Conservation (phyloP, 202 grass and related monocot genomes). For the Hordeum pubiflorum region DNA sequence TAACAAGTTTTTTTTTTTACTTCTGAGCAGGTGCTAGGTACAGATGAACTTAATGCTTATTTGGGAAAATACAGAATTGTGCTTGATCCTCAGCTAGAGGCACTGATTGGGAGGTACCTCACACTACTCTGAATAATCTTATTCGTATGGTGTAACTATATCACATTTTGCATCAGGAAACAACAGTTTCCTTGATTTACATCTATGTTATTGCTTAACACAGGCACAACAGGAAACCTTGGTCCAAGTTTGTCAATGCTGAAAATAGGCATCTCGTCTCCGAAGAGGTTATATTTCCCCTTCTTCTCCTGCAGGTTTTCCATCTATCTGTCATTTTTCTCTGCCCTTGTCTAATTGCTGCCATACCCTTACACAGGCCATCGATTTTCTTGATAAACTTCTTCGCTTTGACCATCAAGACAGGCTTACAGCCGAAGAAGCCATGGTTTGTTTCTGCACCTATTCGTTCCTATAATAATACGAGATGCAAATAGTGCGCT, state of each 20-base stretch:
- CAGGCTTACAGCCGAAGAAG: constrained; percentile 56
- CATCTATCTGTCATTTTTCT: not conserved
- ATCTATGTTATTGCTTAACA: not conserved
- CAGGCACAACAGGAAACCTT: constrained; percentile 61
- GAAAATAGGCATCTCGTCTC: constrained; percentile 71
- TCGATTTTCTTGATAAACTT: constrained; percentile 74
- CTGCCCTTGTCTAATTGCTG: not conserved
- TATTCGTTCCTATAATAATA: not conserved
- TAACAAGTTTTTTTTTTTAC: not conserved
- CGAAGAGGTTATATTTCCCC: constrained; percentile 44
- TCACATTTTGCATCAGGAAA: not conserved
- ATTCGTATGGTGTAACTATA: not conserved
- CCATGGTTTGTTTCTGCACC: constrained; percentile 37
- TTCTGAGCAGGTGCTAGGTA: constrained; percentile 63
- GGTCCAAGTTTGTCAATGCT: constrained; percentile 60
- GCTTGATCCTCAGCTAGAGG: constrained; percentile 68
- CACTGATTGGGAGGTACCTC: constrained; percentile 64
- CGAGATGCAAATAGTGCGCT: not conserved
- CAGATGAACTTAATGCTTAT: constrained; percentile 61
- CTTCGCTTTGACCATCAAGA: constrained; percentile 65
- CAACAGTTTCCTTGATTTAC: not conserved
- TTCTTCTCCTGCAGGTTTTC: not conserved
- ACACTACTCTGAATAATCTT: not conserved
- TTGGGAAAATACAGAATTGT: constrained; percentile 62
- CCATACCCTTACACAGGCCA: constrained; percentile 36